These are phyloP conservation scores for Trametes punicea DNA, from an alignment of 768 basidiomycete species.

Conservation along the genomic window DNA sequence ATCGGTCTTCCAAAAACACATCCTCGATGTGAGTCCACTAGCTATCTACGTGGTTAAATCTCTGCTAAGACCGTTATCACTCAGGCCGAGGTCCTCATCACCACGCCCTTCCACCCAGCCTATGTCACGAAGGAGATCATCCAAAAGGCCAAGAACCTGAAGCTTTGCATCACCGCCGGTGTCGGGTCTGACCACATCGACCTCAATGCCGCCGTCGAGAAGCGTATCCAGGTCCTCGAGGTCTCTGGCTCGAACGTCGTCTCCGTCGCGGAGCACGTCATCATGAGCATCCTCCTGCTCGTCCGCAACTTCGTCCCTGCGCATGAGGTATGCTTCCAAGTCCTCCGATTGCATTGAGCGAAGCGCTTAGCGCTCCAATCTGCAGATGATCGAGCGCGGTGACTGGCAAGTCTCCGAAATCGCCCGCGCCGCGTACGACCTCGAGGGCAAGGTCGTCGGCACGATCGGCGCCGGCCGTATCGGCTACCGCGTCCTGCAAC, in stretches of 20 bases:
- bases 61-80: not conserved
- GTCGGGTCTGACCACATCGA: constrained; percentile 91
- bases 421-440: constrained; percentile 80
- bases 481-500: constrained; percentile 83
- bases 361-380: not conserved
- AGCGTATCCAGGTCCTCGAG: constrained; percentile 60
- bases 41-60: not conserved
- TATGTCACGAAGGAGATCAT: constrained; percentile 75
- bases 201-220: constrained; percentile 81
- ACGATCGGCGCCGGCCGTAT: constrained; percentile 82
- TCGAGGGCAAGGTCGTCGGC: constrained; percentile 89
- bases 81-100: constrained; percentile 79
- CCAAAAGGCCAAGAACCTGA: constrained; percentile 84
- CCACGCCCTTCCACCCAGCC: constrained; percentile 84
- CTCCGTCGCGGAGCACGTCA: constrained; percentile 87
- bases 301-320: constrained; percentile 89
- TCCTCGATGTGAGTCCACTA: constrained; percentile 59
- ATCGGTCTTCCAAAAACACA: constrained; percentile 80
- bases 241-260: constrained; percentile 89
- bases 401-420: constrained; percentile 86
- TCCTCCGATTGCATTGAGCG: not conserved
- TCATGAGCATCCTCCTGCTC: constrained; percentile 87
- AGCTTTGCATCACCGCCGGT: constrained; percentile 86
- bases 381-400: constrained; percentile 74
- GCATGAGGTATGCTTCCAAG: constrained; percentile 60